Evolutionary conservation across 306 rosid genomes (phyloP).

Genomic region (Inga laurina): DNA sequence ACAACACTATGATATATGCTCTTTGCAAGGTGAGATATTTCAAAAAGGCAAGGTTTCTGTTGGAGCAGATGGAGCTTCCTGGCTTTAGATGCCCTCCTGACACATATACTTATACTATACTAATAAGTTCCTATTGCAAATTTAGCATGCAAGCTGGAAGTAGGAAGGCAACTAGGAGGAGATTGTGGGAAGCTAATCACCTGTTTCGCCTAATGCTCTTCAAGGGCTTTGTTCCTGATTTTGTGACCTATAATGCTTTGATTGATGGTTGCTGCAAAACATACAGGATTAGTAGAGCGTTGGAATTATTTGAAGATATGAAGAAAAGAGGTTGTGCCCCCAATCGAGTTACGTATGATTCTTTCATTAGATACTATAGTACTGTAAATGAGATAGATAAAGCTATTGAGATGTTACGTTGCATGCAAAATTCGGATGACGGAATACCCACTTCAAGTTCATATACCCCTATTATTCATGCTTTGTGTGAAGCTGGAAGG

Average conservation of each 20-base stretch:
- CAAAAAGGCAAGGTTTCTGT: constrained; percentile 61
- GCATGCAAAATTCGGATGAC: constrained; percentile 60
- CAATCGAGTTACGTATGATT: constrained; percentile 67
- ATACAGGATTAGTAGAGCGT: constrained; percentile 60
- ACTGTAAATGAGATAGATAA: constrained; percentile 80
- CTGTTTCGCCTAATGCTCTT: constrained; percentile 82
- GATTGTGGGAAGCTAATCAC: constrained; percentile 84
- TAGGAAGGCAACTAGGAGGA: constrained; percentile 72
- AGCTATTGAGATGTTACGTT: constrained; percentile 68
- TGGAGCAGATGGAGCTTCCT: constrained; percentile 89
- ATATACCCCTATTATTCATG: constrained; percentile 80
- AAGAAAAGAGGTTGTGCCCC: constrained; percentile 65
- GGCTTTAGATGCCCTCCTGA: constrained; percentile 87
- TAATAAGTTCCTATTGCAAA: constrained; percentile 75
- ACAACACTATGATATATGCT: constrained; percentile 62
- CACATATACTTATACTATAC: constrained; percentile 62
- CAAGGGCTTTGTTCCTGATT: constrained; percentile 77
- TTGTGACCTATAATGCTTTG: constrained; percentile 80
- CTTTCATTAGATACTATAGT: constrained; percentile 76
- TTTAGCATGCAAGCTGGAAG: constrained; percentile 68
- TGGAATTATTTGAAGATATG: constrained; percentile 88
- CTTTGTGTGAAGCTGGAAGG: constrained; percentile 73
- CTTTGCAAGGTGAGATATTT: constrained; percentile 76
- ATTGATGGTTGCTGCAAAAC: constrained; percentile 93
- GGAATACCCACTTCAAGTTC: constrained; percentile 67